These are phyloP conservation scores for Brasenia schreberi DNA, from an alignment of 164 flowering plant species.

Conservation along the genomic window DNA sequence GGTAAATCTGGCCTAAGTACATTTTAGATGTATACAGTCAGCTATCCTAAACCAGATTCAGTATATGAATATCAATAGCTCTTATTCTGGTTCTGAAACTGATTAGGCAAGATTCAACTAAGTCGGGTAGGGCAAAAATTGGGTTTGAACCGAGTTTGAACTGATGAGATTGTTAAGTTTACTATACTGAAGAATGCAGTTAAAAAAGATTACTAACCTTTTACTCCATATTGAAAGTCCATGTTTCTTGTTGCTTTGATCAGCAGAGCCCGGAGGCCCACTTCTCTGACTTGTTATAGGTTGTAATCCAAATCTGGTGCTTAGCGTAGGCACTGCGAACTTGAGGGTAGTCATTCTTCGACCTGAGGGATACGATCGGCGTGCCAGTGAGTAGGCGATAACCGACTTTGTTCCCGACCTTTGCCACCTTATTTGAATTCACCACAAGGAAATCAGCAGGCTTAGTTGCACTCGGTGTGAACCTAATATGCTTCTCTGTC, in stretches of 20 bases:
- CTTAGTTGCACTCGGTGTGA: conserved; percentile 18
- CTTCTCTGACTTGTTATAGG: not conserved
- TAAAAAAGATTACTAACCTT: not conserved
- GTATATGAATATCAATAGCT: too few species aligned
- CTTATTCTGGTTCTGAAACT: too few species aligned
- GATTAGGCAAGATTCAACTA: too few species aligned
- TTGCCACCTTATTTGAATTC: conserved; percentile 38
- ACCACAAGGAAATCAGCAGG: conserved; percentile 36
- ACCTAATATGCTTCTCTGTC: conserved; percentile 35
- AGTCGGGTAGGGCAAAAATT: too few species aligned
- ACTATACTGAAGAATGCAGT: not conserved
- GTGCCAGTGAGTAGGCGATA: conserved; percentile 9
- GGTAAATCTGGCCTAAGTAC: too few species aligned
- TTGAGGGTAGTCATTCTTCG: conserved; percentile 61
- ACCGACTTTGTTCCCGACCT: conserved; percentile 46
- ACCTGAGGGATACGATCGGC: conserved; percentile 24
- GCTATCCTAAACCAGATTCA: too few species aligned
- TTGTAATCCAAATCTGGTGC: conserved; percentile 7
- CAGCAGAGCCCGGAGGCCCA: not conserved
- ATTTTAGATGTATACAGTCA: too few species aligned
- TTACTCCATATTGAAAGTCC: not conserved
- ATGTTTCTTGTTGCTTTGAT: not conserved
- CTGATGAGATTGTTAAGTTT: too few species aligned
- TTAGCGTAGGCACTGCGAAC: conserved; percentile 46
- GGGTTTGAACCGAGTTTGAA: too few species aligned